Base-by-base conservation (phyloP, 768 basidiomycete genomes). In the Mycena latifolia region DNA sequence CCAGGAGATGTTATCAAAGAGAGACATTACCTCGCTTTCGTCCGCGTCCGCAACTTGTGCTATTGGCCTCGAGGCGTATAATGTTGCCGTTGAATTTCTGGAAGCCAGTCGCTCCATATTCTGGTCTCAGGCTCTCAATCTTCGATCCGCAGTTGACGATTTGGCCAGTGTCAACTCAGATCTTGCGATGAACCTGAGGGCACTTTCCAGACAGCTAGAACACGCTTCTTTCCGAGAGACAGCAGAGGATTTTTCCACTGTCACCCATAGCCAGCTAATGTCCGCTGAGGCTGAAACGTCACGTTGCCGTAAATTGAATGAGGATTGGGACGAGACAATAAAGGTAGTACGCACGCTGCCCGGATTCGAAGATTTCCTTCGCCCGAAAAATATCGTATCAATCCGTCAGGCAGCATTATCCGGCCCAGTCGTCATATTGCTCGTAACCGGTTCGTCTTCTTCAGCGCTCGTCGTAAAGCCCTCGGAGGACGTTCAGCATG, bases 291-390 rank as follows among this genome's bases (percentile, higher is more conserved):
- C 69, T 3, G 69, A 72, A 48, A 61, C 60, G 9, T 43, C 28
- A n/a, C 54, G 51, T 3, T 74, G 72, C 35, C 22, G 71, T 14
- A 39, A 63, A 46, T 61, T 75, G 5, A 71, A 72, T 20, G 39
- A 69, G 31, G 67, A 72, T 48, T 71, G 72, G 65, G 66, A 74
- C 12, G 31, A 60, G 35, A 50, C 73, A 12, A 62, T 74, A 2
- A 48, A 39, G 18, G 53, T 33, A 18, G 57, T 72, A 24, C 52
- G 70, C 18, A 46, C 14, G 20, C 56, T 72, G 14, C 54, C 69
- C 1, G 72, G 63, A 14, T 75, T 76, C 55, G 55, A 68, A 37
- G 59, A 66, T 43, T 76, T 76, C 58, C 61, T 76, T 2, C 51
- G 39, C 25, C 74, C 75, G 14, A 47, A 39, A 43, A 48, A 33